Base-by-base conservation (phyloP, 345 rosid species). In the Citrus sp. region DNA sequence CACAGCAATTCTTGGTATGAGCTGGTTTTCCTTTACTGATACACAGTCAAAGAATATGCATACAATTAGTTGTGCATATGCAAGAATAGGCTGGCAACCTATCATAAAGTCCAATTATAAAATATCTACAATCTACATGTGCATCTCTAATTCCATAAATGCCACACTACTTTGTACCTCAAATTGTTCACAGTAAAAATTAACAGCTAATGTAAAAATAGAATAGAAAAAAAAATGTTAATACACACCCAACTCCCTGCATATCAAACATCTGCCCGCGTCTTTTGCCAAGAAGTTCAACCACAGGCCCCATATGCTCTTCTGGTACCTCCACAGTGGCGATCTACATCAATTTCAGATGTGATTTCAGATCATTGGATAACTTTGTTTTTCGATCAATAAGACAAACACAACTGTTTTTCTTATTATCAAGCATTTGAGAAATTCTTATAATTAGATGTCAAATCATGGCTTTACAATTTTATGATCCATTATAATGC, bases 261-360 rank as follows among this genome's bases (percentile, higher is more conserved):
- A 93, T 95, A 83, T 95, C 97, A 85, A 90, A 87, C 98, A 95
- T 95, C 86, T 83, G 94, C 59, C 97, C 99, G 59, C 98, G 98
- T 82, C 99, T 91, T 90, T 76, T 90, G 27, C 99, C 99, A 76
- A 93, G 94, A 85, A 95, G 99, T 85, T 95, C 99, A 84, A 95
- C 98, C 59, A 93, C 99, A 84, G 97, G 75, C 28, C 99, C 99
- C 98, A 93, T 89, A 84, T 93, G 92, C 78, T 75, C 87, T 88
- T 95, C 99, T 27, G 99, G 98, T 77, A 95, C 97, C 84, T 95
- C 99, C 78, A 95, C 99, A 22, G 92, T 87, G 40, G 99, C 99
- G 40, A 92, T 80, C 99, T 95, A 86, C 80, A 55, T 40, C 55
- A 68, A 34, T 64, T 64, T 84, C 27, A 28, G 38, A 72, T 60